Evolutionary conservation across 1,284 basidiomycete genomes (phyloP), one percentile per base, ranked within the genome.

Genomic region (Tremellales sp.): DNA sequence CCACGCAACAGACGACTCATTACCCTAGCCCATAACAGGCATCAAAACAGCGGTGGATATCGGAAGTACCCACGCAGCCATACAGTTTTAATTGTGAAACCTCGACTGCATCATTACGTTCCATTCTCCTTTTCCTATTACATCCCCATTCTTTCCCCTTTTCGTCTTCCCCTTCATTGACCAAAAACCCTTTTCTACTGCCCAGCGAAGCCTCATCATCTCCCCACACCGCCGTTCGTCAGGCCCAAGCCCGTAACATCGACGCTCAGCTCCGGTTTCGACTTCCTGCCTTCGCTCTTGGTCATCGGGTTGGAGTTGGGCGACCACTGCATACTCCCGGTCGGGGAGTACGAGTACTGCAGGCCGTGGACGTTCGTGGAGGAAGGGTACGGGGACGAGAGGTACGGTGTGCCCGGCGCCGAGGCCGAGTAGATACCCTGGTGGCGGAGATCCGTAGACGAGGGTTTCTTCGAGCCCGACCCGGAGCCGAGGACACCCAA

Each of bases 401-500:
- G 34, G 16, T 43, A 45, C 13, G 57, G 57, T 27, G 54, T 52
- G 2, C 48, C 51, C 13, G 54, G 54, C 6, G 51, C 51, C 10
- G 51, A 53, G 13, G 51, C 47, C 9, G 43, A 31, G 21, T 55
- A 45, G 18, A 51, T 33, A 19, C 31, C 27, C 33, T 24, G 35
- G 36, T 18, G 34, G 27, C 37, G 19, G 10, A 46, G 43, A 39
- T 56, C 54, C 6, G 49, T 43, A 3, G 46, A 29, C 14, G 29
- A 45, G 13, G 40, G 45, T 34, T 47, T 48, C 18, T 51, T 46
- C 13, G 39, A 45, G 22, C 33, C 43, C 18, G 35, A 24, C 14
- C 27, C 45, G 16, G 53, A 54, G 33, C 44, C 58, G 8, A 40
- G 35, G 7, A 40, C 57, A 10, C 65, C 61, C 5, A 72, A 48